Base-by-base conservation (phyloP, 257 asterid genomes). In the Ehretia macrophylla region DNA sequence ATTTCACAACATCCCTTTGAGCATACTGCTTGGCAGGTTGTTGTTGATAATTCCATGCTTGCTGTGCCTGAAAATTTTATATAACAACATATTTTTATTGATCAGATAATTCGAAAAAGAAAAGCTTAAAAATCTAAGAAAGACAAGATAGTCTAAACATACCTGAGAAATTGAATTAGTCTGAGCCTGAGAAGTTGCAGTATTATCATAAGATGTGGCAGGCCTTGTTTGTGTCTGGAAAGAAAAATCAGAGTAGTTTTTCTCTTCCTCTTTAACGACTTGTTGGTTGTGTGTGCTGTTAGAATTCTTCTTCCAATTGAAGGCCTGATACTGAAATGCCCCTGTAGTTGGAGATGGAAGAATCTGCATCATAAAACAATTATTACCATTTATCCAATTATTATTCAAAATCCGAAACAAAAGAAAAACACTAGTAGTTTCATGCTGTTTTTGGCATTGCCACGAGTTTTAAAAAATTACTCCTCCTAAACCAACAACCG, bases 331-430 rank as follows among this genome's bases (percentile, higher is more conserved):
- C 8, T 91, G 90, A 63, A 81, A 87, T 45, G 61, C 67, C 58
- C 95, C 98, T 1, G 98, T 91, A 1, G 98, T 91, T 19, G 98
- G 96, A 60, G 98, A 91, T 35, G 91, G 90, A 70, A 91, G 76
- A 69, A 83, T 51, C 98, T 91, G 98, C 77, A 72, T 11, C n/a
- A n/a, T n/a, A 14, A 56, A 2, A 35, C 17, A 10, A 42, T 21
- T 16, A 55, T 18, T 32, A 51, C 14, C 16, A 61, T 18, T 4
- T 10, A 10, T 27, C 35, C 35, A 27, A 27, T 27, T 27, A 39
- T 32, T 17, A 12, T n/a, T n/a, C 32, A 57, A 44, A 10, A 55
- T n/a, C 55, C 3, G 17, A 23, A 60, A 40, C 5, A 10, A 10
- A 45, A 47, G 16, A 65, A 27, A 46, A 60, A 59, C 20, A 35